These are phyloP conservation scores for Microsporum ferrugineum DNA, from an alignment of 2,329 filamentous ascomycete species.

Conservation along the genomic window DNA sequence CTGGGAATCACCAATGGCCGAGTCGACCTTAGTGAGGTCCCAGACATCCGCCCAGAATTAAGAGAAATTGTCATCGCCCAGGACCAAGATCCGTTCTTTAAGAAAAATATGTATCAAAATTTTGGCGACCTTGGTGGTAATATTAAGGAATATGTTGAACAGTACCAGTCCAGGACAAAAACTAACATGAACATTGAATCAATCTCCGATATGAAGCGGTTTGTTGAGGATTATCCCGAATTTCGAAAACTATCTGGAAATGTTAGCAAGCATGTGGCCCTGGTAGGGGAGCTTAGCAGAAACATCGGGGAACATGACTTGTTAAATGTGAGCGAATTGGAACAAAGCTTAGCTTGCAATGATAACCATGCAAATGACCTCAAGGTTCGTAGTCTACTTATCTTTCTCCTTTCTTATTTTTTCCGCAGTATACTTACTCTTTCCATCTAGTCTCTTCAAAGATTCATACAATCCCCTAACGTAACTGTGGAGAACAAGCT, in stretches of 20 bases:
- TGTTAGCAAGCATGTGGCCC: conserved; percentile 93
- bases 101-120: conserved; percentile 97
- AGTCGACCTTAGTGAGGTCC: conserved; percentile 73
- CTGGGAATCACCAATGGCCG: conserved; percentile 91
- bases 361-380: conserved; percentile 86
- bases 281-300: conserved; percentile 86
- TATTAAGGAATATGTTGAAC: conserved; percentile 97
- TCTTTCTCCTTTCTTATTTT: not conserved
- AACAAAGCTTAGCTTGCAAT: conserved; percentile 93
- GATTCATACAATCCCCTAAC: conserved; percentile 65
- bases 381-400: conserved; percentile 49
- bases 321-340: conserved; percentile 91
- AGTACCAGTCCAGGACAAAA: conserved; percentile 96
- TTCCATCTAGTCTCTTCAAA: conserved; percentile 58
- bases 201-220: conserved; percentile 97
- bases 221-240: conserved; percentile 97
- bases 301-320: conserved; percentile 75
- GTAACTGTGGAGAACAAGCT: conserved; percentile 77
- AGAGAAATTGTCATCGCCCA: conserved; percentile 91
- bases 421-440: not conserved
- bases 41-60: conserved; percentile 73
- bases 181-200: conserved; percentile 93
- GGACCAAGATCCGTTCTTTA: conserved; percentile 98
- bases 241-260: conserved; percentile 95
- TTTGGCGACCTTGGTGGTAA: conserved; percentile 92